Conservation (phyloP, 495 filamentous ascomycete genomes). For the Lentithecium fluviatile region DNA sequence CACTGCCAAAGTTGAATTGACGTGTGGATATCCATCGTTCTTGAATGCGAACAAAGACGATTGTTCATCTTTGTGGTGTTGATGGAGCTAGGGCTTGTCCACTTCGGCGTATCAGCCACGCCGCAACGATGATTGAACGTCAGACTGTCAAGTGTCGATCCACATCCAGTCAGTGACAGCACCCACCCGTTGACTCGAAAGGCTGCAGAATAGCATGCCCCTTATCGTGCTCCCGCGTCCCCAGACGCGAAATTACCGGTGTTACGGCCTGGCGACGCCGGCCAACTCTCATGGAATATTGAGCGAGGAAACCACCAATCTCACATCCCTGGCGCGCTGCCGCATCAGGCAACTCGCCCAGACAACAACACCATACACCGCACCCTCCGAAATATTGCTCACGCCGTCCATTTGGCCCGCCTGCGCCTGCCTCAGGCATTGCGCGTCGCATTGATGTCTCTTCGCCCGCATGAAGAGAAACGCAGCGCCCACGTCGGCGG, state of each 20-base stretch:
- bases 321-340: slow-evolving; percentile 21
- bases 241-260: slow-evolving; percentile 13
- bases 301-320: slow-evolving; percentile 7
- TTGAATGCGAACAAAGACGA: too few species aligned
- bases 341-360: slow-evolving; percentile 14
- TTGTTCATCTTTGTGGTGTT: too few species aligned
- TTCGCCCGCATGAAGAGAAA: slow-evolving; percentile 34
- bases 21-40: too few species aligned
- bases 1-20: too few species aligned
- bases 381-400: neutral
- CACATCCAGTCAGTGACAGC: too few species aligned
- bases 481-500: slow-evolving; percentile 21
- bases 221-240: slow-evolving; percentile 3
- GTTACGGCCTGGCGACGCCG: slow-evolving; percentile 12
- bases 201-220: neutral
- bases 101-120: too few species aligned
- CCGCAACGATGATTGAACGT: too few species aligned
- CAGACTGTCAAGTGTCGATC: too few species aligned
- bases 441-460: slow-evolving; percentile 18
- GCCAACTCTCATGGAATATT: slow-evolving; percentile 11
- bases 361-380: slow-evolving; percentile 26
- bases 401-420: slow-evolving; percentile 5
- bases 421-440: slow-evolving; percentile 12
- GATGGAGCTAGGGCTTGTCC: too few species aligned
- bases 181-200: too few species aligned